Evolutionary conservation across 2,329 filamentous ascomycete genomes (phyloP).

Genomic region (Botrytis byssoidea): DNA sequence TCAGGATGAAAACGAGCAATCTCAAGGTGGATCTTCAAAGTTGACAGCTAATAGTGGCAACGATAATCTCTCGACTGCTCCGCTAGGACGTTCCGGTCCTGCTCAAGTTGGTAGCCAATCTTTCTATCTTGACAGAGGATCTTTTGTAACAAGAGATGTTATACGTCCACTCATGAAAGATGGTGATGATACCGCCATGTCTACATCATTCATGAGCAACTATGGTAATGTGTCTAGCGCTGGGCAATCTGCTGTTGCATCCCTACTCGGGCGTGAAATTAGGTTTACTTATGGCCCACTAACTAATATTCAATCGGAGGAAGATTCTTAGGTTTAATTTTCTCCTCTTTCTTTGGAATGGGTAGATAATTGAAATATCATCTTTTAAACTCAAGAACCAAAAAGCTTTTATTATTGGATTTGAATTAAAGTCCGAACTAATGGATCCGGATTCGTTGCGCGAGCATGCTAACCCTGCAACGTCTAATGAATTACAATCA

Average conservation of each 20-base stretch:
- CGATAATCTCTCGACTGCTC: not conserved
- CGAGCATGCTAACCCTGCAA: no score
- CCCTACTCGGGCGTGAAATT: not conserved
- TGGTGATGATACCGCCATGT: not conserved
- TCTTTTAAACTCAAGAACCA: not conserved
- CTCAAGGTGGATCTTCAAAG: not conserved
- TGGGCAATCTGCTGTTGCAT: conserved; percentile 8
- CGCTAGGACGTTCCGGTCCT: not conserved
- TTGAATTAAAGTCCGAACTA: not conserved
- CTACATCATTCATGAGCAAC: not conserved
- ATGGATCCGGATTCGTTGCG: not conserved
- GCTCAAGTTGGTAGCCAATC: conserved; percentile 8
- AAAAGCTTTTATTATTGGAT: not conserved
- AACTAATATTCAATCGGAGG: not conserved
- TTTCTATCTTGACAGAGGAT: conserved; percentile 15
- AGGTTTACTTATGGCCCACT: conserved; percentile 5
- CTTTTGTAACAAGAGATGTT: conserved; percentile 4
- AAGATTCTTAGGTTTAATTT: not conserved
- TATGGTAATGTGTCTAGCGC: not conserved
- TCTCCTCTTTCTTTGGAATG: not conserved
- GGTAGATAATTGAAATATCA: not conserved
- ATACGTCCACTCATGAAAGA: conserved; percentile 12
- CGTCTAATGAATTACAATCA: not conserved
- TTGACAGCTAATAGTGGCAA: not conserved
- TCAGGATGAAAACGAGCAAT: not conserved